Base-by-base conservation (phyloP, 202 grass and related monocot species). In the Tripidium arundinaceum region DNA sequence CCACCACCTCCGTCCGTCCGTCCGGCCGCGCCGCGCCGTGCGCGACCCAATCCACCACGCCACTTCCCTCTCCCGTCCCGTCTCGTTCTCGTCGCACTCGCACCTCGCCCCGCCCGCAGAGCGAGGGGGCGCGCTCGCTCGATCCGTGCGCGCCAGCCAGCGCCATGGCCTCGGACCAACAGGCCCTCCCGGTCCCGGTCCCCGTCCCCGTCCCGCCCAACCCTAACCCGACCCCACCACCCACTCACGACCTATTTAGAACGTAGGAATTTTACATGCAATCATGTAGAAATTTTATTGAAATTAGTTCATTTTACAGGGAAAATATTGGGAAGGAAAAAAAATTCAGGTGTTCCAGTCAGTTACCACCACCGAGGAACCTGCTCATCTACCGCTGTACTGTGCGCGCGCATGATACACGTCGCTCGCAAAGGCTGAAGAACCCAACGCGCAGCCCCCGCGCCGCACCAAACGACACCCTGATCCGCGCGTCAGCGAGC, bases 161-260 rank as follows among this genome's bases (percentile, higher is more conserved):
- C 50, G 50, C 88, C 91, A 91, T 91, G 91, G 89, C 91, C 76
- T 83, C 91, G 57, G 79, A 77, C 87, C 87, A 93, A 84, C 81
- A 18, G 76, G 0, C 87, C 74, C 65, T 83, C 72, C 80, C 87
- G 70, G 63, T 75, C 73, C 80, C 87, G 65, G 46, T 75, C 73
- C 78, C 52, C 10, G 27, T 68, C 86, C 84, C 78, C 75, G 70
- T 63, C 77, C 83, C 85, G 81, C 77, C 75, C 83, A 83, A 88
- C 87, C 85, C 85, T 19, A 73, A 82, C 79, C 86, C 70, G 63
- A 85, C 84, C 87, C 79, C 81, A 83, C n/a, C n/a, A n/a, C n/a
- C n/a, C n/a, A n/a, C n/a, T n/a, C n/a, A n/a, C 8, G 12, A 43
- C 11, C 2, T 10, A 43, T 43, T 43, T 43, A 43, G 9, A n/a